Base-by-base conservation (phyloP, 495 filamentous ascomycete species). In the Penicillium nucicola region DNA sequence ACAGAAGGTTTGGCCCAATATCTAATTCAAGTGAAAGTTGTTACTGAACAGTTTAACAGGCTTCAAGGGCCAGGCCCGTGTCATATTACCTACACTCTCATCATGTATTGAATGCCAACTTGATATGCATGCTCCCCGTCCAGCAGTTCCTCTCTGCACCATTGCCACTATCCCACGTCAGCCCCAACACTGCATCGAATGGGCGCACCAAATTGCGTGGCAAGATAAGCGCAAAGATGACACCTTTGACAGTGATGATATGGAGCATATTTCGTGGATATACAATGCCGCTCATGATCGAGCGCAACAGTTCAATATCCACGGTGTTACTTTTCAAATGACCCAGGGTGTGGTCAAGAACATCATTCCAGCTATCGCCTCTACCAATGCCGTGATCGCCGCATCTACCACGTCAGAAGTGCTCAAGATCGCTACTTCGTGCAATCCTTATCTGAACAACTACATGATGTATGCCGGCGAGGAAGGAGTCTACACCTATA, bases 401-500 rank as follows among this genome's bases (percentile, higher is more conserved):
- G 95, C 92, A 3, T 84, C 85, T 33, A 97, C 92, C 61, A 97
- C 93, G 60, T 97, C 96, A 41, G 95, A 99, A 70, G 92, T 92
- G 9, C 79, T 97, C 70, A 99, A 99, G 72, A 90, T 99, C 55
- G 85, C 84, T 20, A 95, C 90, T 33, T 80, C 75, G 37, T 82
- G 81, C 48, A 92, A 92, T 39, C 89, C 93, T 0, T 85, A 79
- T 49, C 79, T 97, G 1, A 83, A 88, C 55, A 99, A 95, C 64
- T 99, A 99, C 68, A 97, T 97, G 92, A 95, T 96, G 89, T 99
- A 97, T 70, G 95, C 85, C 23, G 95, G 95, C 32, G 89, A 99
- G 64, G 92, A 93, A 58, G 80, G 87, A 54, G 82, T 97, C 43
- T 99, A 97, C 74, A 99, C 95, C 0, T 95, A 96, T 65, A 97